Percentiles rank a stretch among this genome's conserved stretches.
Conservation (phyloP, 306 rosid species). For the Argentina anserina region DNA sequence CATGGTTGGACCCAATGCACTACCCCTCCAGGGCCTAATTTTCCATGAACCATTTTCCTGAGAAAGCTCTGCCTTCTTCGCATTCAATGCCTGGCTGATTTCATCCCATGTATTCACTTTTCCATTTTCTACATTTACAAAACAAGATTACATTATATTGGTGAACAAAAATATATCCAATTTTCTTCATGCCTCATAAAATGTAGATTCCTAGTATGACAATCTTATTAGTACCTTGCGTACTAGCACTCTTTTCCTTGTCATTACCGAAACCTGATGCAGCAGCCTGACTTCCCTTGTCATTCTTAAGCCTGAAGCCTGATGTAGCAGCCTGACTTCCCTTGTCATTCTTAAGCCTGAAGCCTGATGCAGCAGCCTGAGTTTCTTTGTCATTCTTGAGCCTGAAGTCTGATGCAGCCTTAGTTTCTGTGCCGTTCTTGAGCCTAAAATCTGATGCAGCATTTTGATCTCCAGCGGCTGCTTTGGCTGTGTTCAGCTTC, state of each 20-base stretch:
- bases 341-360: not conserved
- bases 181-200: slow-evolving; percentile 8
- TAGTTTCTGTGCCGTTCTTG: not conserved
- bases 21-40: slow-evolving; percentile 60
- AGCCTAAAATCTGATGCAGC: slow-evolving; percentile 26
- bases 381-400: slow-evolving; percentile 22
- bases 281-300: slow-evolving; percentile 27
- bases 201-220: slow-evolving; percentile 1
- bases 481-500: slow-evolving; percentile 27
- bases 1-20: slow-evolving; percentile 88
- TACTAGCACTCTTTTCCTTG: slow-evolving; percentile 24
- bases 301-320: slow-evolving; percentile 28
- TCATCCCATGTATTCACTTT: slow-evolving; percentile 70
- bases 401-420: slow-evolving; percentile 19
- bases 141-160: slow-evolving; percentile 1
- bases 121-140: slow-evolving; percentile 59
- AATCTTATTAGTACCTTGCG: slow-evolving; percentile 41
- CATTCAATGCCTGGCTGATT: slow-evolving; percentile 54
- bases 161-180: slow-evolving; percentile 13
- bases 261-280: slow-evolving; percentile 33
- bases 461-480: slow-evolving; percentile 14
- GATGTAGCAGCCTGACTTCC: slow-evolving; percentile 32
- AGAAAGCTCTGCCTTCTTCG: slow-evolving; percentile 72
- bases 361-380: slow-evolving; percentile 39
- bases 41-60: slow-evolving; percentile 55